Conservation (phyloP, 441 rosid species). For the Biscutella laevigata region DNA sequence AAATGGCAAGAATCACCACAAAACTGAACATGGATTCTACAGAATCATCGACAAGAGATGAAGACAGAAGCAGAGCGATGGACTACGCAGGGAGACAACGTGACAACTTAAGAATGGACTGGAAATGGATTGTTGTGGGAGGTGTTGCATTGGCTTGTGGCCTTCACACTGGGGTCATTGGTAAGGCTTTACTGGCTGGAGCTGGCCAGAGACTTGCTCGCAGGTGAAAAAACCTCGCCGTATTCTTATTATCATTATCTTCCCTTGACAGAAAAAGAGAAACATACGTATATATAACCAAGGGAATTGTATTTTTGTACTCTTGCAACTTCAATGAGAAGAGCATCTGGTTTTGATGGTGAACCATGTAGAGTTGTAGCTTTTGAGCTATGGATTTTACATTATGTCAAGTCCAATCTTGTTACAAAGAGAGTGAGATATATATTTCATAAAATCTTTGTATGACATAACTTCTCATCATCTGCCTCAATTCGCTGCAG, state of each 20-base stretch:
- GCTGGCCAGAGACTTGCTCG: slow-evolving; percentile 76
- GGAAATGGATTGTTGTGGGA: slow-evolving; percentile 85
- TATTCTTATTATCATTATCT: slow-evolving; percentile 2
- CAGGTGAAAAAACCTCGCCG: slow-evolving; percentile 39
- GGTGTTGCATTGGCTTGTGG: slow-evolving; percentile 80
- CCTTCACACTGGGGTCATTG: slow-evolving; percentile 58
- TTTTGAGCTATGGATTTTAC: slow-evolving; percentile 6
- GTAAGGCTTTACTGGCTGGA: slow-evolving; percentile 70
- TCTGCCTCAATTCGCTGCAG: not conserved
- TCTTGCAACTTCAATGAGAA: slow-evolving; percentile 14
- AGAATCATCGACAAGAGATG: slow-evolving; percentile 32
- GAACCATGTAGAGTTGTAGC: slow-evolving; percentile 15
- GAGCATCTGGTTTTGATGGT: slow-evolving; percentile 18
- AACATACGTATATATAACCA: slow-evolving; percentile 4
- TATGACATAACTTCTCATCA: not conserved
- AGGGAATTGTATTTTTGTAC: not conserved
- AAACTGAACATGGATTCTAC: slow-evolving; percentile 38
- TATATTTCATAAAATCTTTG: not conserved
- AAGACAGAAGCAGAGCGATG: slow-evolving; percentile 31
- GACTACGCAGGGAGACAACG: slow-evolving; percentile 25
- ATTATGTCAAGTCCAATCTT: slow-evolving; percentile 1
- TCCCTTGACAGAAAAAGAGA: slow-evolving; percentile 15
- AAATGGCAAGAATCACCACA: slow-evolving; percentile 72
- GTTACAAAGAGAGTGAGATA: slow-evolving; percentile 7
- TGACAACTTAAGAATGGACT: slow-evolving; percentile 50